These are phyloP conservation scores for Trichoderma erinaceum DNA, from an alignment of 495 filamentous ascomycete genomes.

Conservation along the genomic window DNA sequence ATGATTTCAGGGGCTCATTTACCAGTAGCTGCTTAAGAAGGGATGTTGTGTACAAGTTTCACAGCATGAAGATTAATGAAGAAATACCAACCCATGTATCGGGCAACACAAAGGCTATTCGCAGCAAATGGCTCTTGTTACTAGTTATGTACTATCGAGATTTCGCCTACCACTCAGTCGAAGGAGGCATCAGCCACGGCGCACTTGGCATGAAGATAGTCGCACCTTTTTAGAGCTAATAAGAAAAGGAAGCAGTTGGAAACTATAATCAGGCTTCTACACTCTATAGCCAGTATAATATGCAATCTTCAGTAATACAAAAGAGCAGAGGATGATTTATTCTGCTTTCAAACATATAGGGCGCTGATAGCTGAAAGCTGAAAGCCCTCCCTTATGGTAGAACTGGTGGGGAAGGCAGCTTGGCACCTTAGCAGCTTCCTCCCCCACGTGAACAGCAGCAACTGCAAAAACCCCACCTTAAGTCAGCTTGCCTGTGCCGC, in stretches of 20 bases:
- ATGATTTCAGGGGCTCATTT: conserved; percentile 6
- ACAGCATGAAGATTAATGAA: background rate
- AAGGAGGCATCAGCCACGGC: too few species aligned
- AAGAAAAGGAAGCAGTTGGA: too few species aligned
- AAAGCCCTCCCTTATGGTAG: background rate
- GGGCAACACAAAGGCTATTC: background rate
- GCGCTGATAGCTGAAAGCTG: background rate
- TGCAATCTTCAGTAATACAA: too few species aligned
- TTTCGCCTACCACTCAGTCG: background rate
- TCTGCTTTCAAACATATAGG: too few species aligned
- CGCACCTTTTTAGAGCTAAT: too few species aligned
- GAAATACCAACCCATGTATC: background rate
- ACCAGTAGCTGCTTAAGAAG: background rate
- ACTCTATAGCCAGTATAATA: too few species aligned
- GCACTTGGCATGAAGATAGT: too few species aligned
- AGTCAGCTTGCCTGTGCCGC: conserved; percentile 1
- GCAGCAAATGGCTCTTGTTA: background rate
- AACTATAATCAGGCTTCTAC: too few species aligned
- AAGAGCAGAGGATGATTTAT: too few species aligned
- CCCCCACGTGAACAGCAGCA: conserved; percentile 12
- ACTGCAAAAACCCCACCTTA: conserved; percentile 12
- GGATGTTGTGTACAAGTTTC: background rate
- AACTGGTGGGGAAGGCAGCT: conserved; percentile 8
- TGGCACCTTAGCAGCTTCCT: background rate
- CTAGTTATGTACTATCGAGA: background rate